Conservation (phyloP, 2,329 filamentous ascomycete genomes). For the Trichoderma atrobrunneum region DNA sequence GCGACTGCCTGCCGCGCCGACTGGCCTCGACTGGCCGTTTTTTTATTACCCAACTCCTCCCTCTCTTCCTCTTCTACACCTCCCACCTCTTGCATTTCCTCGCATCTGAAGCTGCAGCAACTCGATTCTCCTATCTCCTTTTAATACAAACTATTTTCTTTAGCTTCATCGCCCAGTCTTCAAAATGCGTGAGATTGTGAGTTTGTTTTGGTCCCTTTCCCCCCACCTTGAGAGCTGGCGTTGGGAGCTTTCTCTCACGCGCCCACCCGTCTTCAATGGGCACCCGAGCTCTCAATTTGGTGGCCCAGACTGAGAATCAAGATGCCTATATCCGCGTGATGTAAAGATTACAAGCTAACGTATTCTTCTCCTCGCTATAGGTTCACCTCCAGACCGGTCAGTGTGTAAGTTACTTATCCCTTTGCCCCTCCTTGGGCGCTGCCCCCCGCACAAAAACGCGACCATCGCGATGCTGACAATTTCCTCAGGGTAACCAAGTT, state of each 20-base stretch:
- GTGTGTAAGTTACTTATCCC: slow-evolving; percentile 65
- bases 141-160: not conserved
- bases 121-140: slow-evolving; percentile 14
- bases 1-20: slow-evolving; percentile 17
- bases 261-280: slow-evolving; percentile 1
- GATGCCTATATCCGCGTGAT: not conserved
- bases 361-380: slow-evolving; percentile 49
- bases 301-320: not conserved
- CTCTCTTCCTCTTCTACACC: slow-evolving; percentile 6
- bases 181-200: slow-evolving; percentile 23
- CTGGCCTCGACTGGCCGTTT: slow-evolving; percentile 16
- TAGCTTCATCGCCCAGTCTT: slow-evolving; percentile 8
- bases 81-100: slow-evolving; percentile 6
- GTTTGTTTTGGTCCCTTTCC: slow-evolving; percentile 3
- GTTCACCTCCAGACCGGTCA: slow-evolving; percentile 99
- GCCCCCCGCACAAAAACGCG: slow-evolving; percentile 9
- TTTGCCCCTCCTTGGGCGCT: slow-evolving; percentile 13
- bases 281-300: not conserved
- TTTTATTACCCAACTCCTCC: slow-evolving; percentile 16
- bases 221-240: not conserved
- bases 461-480: slow-evolving; percentile 34
- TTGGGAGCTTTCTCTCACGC: slow-evolving; percentile 7
- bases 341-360: not conserved
- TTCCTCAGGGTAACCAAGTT: slow-evolving; percentile 92
- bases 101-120: slow-evolving; percentile 9